Evolutionary conservation across 208 protist species (phyloP).

Genomic region (Acanthamoeba sp.): DNA sequence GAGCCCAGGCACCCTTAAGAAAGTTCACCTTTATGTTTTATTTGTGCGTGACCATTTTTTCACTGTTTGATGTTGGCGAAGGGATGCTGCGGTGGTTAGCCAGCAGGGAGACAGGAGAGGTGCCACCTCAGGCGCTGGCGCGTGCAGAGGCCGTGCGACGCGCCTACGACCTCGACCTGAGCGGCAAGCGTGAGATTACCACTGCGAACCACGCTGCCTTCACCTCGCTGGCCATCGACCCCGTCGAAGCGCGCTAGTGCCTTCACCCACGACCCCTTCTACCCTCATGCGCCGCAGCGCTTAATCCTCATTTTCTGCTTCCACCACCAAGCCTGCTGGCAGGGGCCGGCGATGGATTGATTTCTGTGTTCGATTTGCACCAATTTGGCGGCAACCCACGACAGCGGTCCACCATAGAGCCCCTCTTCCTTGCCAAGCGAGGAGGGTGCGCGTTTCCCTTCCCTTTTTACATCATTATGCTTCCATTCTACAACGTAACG

Average conservation of each 20-base stretch:
- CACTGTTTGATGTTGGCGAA: not conserved
- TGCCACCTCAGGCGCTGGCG: not conserved
- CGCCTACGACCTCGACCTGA: not conserved
- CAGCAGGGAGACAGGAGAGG: conserved; percentile 11
- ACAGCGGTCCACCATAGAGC: not conserved
- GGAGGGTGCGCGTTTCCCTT: not conserved
- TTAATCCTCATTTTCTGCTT: not conserved
- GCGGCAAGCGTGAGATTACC: not conserved
- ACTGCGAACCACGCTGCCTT: not conserved
- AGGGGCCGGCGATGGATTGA: not conserved
- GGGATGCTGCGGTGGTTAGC: conserved; percentile 19
- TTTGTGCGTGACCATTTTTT: not conserved
- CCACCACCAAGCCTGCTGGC: not conserved
- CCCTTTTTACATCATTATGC: not conserved
- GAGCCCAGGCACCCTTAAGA: too few relatives aligned
- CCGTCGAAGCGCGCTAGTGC: conserved; percentile 14
- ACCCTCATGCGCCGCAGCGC: too few relatives aligned
- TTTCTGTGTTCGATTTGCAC: conserved; percentile 43
- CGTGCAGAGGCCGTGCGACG: not conserved
- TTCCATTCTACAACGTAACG: not conserved
- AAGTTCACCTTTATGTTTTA: not conserved
- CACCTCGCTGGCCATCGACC: conserved; percentile 23
- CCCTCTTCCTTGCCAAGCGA: conserved; percentile 35
- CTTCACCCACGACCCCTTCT: not conserved
- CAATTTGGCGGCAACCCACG: not conserved